Evolutionary conservation across 192 early-diverging fungal species (phyloP).

Genomic region (Dimargaris cristalligena): DNA sequence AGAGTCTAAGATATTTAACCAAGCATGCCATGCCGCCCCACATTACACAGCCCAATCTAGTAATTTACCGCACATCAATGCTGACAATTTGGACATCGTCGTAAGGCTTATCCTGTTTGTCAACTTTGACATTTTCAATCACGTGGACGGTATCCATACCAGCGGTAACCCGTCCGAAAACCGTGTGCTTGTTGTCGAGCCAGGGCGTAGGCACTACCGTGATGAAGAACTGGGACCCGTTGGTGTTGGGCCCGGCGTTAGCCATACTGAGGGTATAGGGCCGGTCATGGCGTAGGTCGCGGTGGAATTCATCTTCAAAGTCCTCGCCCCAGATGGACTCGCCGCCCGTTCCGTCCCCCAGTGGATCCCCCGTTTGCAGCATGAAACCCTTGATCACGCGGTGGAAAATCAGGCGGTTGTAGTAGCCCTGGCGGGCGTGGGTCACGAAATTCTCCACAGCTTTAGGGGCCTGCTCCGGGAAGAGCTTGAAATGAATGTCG

Average conservation of each 20-base stretch:
- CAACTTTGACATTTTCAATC: constrained; percentile 65
- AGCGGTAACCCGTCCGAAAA: constrained; percentile 78
- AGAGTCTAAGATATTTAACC: too few species aligned
- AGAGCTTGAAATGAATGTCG: constrained; percentile 76
- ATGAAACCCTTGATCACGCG: constrained; percentile 95
- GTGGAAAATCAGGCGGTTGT: constrained; percentile 88
- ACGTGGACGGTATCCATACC: constrained; percentile 85
- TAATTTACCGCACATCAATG: constrained; percentile 57
- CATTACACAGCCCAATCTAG: too few species aligned
- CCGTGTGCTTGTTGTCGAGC: constrained; percentile 93
- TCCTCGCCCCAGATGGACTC: constrained; percentile 80
- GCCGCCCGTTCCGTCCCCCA: constrained; percentile 88
- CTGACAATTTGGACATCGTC: constrained; percentile 68
- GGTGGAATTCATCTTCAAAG: constrained; percentile 88
- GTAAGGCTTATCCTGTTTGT: constrained; percentile 78
- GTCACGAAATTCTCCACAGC: constrained; percentile 90
- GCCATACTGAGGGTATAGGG: constrained; percentile 93
- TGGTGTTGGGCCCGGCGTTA: constrained; percentile 76
- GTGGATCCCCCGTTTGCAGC: constrained; percentile 85
- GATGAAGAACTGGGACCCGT: constrained; percentile 93
- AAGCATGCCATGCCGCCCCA: too few species aligned
- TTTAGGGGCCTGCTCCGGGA: constrained; percentile 69
- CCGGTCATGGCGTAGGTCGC: constrained; percentile 63
- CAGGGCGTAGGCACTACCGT: constrained; percentile 85
- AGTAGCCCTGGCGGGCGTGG: constrained; percentile 72